phyloP scores from a whole-genome alignment of 192 early-diverging fungal species.

The Blastocladiella britannica region DNA sequence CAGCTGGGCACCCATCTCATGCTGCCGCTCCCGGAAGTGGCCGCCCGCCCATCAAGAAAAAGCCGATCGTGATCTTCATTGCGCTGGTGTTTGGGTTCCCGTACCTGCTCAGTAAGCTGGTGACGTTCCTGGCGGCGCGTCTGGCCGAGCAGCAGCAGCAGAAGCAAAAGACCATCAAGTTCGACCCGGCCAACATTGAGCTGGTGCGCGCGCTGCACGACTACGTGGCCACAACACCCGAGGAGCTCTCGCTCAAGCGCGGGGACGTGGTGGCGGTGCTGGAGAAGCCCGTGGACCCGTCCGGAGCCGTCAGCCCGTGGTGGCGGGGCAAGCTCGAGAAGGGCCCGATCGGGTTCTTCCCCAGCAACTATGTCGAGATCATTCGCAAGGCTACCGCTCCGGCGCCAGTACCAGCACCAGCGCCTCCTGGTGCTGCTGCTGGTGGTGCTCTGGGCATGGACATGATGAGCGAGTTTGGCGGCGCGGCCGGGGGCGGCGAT shows the following conservation, averaged over 20 bases:
- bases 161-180: background rate
- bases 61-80: background rate
- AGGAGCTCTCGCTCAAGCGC: conserved; percentile 20
- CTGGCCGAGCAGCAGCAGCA: background rate
- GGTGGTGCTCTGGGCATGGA: too few relatives aligned
- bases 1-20: too few relatives aligned
- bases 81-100: background rate
- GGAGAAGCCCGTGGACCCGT: conserved; percentile 17
- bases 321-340: conserved; percentile 26
- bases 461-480: too few relatives aligned
- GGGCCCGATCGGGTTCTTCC: conserved; percentile 28
- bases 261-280: conserved; percentile 33
- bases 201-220: conserved; percentile 17
- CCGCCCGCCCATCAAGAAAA: background rate
- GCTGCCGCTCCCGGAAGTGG: too few relatives aligned
- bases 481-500: too few relatives aligned
- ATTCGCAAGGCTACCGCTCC: conserved; percentile 14
- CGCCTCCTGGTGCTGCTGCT: too few relatives aligned
- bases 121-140: background rate
- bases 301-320: conserved; percentile 18
- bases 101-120: background rate
- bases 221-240: conserved; percentile 11
- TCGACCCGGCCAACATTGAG: background rate
- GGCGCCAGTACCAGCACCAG: background rate
- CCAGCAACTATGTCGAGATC: conserved; percentile 25